Base-by-base conservation (phyloP, 208 protist species). In the Porcisia deanei region DNA sequence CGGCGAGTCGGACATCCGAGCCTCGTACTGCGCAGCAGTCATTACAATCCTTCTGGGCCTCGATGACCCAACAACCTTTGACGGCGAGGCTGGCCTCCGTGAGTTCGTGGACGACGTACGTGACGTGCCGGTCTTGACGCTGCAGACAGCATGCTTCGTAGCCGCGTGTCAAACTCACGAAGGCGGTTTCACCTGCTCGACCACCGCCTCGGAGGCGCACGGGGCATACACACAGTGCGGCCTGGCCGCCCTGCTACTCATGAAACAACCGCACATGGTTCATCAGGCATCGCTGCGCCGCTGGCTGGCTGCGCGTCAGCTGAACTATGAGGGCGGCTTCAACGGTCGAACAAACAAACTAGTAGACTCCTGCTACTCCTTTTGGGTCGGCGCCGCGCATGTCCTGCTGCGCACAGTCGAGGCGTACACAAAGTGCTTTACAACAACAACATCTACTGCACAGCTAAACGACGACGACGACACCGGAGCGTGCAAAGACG, bases 331-430 rank as follows among this genome's bases (percentile, higher is more conserved):
- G 70, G 96, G 96, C 64, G 98, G 98, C 8, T 99, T 99, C 69
- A 92, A 94, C 71, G 99, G 99, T 9, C 83, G 99, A 25, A 99
- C 96, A 10, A 99, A 99, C 84, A 99, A 99, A 85, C 86, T 98
- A n/a, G 92, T 98, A 4, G 99, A 99, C 83, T 94, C 96, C 12
- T 99, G 99, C 84, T 99, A 99, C 86, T 97, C 93, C 8, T 98
- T 98, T 70, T 99, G 99, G 98, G 81, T 99, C 8, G 98, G 98
- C 37, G 80, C 89, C 2, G 87, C 91, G 3, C 88, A 94, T 72
- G 91, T 90, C 25, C 66, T 96, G 68, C 67, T 95, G 67, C 73
- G 75, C 14, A 81, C 86, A 1, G 79, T 76, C 18, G 90, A 96
- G 70, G 73, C 70, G 25, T 87, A 88, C 75, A 63, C 34, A 41